Base-by-base conservation (phyloP, 1,284 basidiomycete species). In the Crucibulum parvulum region DNA sequence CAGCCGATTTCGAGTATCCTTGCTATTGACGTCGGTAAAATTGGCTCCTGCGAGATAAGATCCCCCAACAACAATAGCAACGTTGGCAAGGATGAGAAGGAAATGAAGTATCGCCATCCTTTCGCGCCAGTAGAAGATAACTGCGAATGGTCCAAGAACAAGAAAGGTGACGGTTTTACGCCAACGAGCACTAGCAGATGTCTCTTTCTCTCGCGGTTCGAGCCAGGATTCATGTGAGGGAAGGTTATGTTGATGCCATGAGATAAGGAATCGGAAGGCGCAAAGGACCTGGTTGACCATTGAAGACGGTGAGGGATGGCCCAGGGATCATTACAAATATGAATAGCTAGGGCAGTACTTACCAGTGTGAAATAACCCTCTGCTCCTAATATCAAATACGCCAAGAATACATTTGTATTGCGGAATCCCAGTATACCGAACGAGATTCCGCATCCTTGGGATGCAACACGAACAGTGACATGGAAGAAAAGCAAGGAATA, bases 241-340 rank as follows among this genome's bases (percentile, higher is more conserved):
- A 24, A 72, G 61, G 52, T 77, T 75, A 56, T 72, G 72, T 51
- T 73, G 67, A 35, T 77, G 75, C 75, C 75, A 77, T 35, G 69
- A 69, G 39, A 74, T 69, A 57, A 76, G 68, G 67, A 74, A 75
- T n/a, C 74, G 71, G 57, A 69, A 73, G 1, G 73, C 58, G 62
- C 74, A 75, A 4, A 76, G 61, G 36, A 76, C 74, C 53, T 76
- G 60, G 1, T 11, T 24, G 10, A 31, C 3, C 7, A 18, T 24
- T 24, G 24, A 48, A 31, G 3, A 11, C 3, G 18, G 13, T 31
- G 13, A 11, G 13, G 3, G 3, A 48, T 6, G 10, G 10, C 3
- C 2, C 46, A 48, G 46, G 3, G 46, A 48, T 11, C 16, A 24
- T 24, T 4, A 24, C 4, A n/a, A 24, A 24, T 24, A 24, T 48